Evolutionary conservation across 164 flowering plant genomes (phyloP), one percentile per base, ranked within the genome.

Genomic region (Annona squamosa): DNA sequence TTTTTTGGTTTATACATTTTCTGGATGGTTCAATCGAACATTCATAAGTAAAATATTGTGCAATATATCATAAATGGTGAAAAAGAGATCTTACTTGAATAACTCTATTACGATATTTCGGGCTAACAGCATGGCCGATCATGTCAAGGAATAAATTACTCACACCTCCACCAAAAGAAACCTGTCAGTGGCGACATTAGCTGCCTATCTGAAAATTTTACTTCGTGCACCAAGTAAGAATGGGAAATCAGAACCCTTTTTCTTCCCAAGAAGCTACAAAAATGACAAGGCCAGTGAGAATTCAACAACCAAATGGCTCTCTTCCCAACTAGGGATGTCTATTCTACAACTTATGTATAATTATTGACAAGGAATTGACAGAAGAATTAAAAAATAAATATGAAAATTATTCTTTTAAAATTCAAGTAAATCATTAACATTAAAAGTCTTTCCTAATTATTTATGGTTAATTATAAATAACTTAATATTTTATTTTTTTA

Each of bases 71-170:
- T 64, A 41, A 41, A 65, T 65, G 44, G 41, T 12, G 10, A 66
- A 42, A 10, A 2, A 41, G 65, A 43, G 59, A 65, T 73, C 84
- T 81, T 81, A 91, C 97, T 79, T 91, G 98, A 79, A 87, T 79
- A 70, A 93, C 97, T 67, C 98, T 81, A 65, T 86, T 87, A 75
- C 78, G 97, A 78, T 93, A 93, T 82, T 89, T 91, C 56, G 78
- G 77, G 72, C 97, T 93, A 42, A 89, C 71, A 13, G 87, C 80
- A 78, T 93, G 95, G 47, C 92, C 97, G 75, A 91, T 82, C 57
- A 97, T 90, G 79, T 93, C 97, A 73, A 93, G 85, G 80, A 91
- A 77, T 87, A 93, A 83, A 79, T 86, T 82, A 10, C 90, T 80
- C 70, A 88, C 65, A 67, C 98, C 98, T 71, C 95, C 98, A 82